Base-by-base conservation (phyloP, 202 grass and related monocot genomes). In the Panicum virgatum region DNA sequence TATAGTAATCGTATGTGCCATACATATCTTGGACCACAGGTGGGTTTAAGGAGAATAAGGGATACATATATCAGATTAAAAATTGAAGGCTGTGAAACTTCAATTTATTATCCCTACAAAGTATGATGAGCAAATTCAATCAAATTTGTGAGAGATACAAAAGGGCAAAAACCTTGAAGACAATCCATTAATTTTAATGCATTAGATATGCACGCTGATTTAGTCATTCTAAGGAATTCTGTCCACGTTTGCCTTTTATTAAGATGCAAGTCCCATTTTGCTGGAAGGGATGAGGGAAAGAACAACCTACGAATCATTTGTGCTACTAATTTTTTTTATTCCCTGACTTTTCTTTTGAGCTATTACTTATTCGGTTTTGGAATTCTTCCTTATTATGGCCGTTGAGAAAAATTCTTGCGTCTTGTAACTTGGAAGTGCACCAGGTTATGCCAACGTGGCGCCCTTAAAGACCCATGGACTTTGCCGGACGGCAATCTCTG, bases 1-100 rank as follows among this genome's bases (percentile, higher is more conserved):
- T 29, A 76, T 23, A 53, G 19, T 59, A 64, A 36, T 43, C 83
- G 23, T 81, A 20, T 57, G 45, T 52, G 26, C 66, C 45, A 73
- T 51, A 26, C 57, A 44, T 54, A 40, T 71, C 63, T 80, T 57
- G 2, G n/a, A 68, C 12, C n/a, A 15, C n/a, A 3, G 20, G 34
- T 10, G 0, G 11, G 22, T 4, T 50, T 47, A 23, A 8, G 10
- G 26, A 15, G 47, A 73, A 53, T 53, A 34, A 20, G 11, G 32
- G 30, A 2, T 42, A 8, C 38, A 10, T 73, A 37, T 3, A 6
- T 22, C 19, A 22, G 1, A 9, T 66, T 3, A 66, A 40, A 22
- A 42, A 2, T 5, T 4, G 18, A 39, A 66, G 36, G 62, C 9
- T 19, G 36, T 12, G 9, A 42, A 13, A 38, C 18, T 37, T 65